Conservation (phyloP, 2,329 filamentous ascomycete species). For the Talaromyces verruculosus region DNA sequence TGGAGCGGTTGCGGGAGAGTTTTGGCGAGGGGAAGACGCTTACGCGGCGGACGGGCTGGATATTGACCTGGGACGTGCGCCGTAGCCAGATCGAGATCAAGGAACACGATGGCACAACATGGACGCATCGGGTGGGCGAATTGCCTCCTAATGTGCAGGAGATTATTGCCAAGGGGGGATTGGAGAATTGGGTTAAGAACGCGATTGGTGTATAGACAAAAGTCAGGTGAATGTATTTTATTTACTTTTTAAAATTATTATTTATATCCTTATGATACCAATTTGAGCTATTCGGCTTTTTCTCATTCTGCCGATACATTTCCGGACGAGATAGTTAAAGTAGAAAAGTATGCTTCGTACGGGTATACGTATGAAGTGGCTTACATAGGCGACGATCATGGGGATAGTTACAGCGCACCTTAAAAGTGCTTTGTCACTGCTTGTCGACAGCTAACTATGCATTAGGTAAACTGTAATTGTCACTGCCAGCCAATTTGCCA, state of each 20-base stretch:
- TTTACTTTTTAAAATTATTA: not conserved
- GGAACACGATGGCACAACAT: slow-evolving; percentile 66
- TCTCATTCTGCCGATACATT: not conserved
- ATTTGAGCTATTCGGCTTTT: slow-evolving; percentile 4
- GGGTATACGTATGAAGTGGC: not conserved
- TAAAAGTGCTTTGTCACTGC: not conserved
- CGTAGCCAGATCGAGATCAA: slow-evolving; percentile 68
- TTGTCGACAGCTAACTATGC: not conserved
- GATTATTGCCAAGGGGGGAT: slow-evolving; percentile 73
- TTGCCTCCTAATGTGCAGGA: slow-evolving; percentile 83
- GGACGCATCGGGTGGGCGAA: slow-evolving; percentile 80
- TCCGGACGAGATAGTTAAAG: too few species aligned
- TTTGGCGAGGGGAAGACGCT: slow-evolving; percentile 52
- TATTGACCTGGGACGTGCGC: slow-evolving; percentile 74
- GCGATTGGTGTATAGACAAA: slow-evolving; percentile 52
- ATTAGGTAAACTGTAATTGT: not conserved
- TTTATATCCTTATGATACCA: not conserved
- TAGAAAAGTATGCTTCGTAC: not conserved
- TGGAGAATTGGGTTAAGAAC: slow-evolving; percentile 80
- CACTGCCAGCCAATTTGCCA: not conserved
- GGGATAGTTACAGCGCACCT: not conserved
- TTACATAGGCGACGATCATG: slow-evolving; percentile 9
- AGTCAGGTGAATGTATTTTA: not conserved
- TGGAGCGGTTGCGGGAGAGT: slow-evolving; percentile 37
- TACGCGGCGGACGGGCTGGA: slow-evolving; percentile 80